Percentiles rank a stretch among this genome's conserved stretches.
Conservation (phyloP, 176 grass and related monocot species). For the Oryza glumipatula region DNA sequence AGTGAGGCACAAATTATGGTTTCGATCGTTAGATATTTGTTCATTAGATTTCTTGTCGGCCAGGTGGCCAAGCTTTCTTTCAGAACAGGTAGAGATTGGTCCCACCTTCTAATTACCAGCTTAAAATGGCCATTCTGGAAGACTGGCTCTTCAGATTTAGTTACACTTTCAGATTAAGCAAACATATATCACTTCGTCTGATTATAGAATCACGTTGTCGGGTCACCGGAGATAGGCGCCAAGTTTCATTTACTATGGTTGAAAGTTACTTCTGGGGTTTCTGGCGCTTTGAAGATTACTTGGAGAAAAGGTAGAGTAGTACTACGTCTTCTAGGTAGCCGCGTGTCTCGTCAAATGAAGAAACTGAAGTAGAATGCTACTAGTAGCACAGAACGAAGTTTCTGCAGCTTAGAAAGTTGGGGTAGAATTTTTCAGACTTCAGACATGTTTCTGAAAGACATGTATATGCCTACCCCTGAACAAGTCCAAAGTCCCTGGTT, state of each 20-base stretch:
- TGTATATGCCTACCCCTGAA: too few species aligned
- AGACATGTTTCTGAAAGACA: not conserved
- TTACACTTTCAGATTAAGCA: not conserved
- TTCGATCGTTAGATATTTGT: constrained; percentile 11
- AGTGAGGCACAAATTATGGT: constrained; percentile 20
- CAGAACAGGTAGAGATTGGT: not conserved
- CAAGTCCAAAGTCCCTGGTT: too few species aligned
- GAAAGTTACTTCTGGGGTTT: not conserved
- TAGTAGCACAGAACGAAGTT: not conserved
- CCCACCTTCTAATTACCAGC: not conserved
- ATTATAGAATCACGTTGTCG: not conserved
- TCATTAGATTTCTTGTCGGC: not conserved
- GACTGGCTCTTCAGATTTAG: too few species aligned
- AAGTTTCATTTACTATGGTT: not conserved
- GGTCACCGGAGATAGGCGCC: too few species aligned
- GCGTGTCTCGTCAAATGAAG: constrained; percentile 13
- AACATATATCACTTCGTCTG: not conserved
- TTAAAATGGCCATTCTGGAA: too few species aligned
- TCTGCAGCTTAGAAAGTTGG: not conserved
- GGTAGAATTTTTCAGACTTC: not conserved
- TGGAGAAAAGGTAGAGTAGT: not conserved
- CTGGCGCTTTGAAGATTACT: not conserved
- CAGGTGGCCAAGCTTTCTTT: not conserved
- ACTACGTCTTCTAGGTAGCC: not conserved
- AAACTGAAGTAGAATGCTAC: not conserved